Conservation (phyloP, 2,329 filamentous ascomycete species). For the Gnomoniopsis smithogilvyi region DNA sequence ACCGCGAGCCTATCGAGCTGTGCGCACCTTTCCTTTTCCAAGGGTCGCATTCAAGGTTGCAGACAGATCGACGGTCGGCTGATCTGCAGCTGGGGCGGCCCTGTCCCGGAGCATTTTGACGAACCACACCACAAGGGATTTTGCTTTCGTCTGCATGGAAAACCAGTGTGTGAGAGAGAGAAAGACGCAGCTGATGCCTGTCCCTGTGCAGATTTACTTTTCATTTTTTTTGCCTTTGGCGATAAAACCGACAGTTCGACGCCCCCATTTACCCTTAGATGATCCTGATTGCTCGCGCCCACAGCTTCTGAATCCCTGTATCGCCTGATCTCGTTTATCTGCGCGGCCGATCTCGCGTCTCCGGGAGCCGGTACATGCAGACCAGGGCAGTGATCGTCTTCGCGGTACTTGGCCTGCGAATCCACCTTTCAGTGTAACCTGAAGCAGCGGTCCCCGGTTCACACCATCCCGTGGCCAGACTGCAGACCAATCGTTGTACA, state of each 20-base stretch:
- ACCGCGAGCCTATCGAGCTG: constrained; percentile 9
- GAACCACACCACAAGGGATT: background rate
- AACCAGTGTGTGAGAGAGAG: background rate
- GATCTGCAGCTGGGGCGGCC: constrained; percentile 18
- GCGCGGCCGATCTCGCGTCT: constrained; percentile 7
- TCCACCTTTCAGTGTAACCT: constrained; percentile 13
- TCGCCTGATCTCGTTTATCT: background rate
- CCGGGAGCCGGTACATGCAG: constrained; percentile 5
- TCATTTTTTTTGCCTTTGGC: background rate
- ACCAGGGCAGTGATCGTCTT: background rate
- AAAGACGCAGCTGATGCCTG: constrained; percentile 13
- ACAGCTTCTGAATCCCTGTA: background rate
- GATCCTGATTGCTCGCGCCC: background rate
- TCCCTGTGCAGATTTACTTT: constrained; percentile 6
- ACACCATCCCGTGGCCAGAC: constrained; percentile 17
- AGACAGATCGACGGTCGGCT: constrained; percentile 20
- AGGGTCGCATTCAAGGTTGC: constrained; percentile 12
- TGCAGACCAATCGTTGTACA: constrained; percentile 20
- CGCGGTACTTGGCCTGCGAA: constrained; percentile 1
- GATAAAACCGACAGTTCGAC: background rate
- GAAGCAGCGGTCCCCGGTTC: constrained; percentile 14
- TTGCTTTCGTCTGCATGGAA: background rate
- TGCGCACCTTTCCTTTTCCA: constrained; percentile 13
- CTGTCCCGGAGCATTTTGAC: constrained; percentile 3
- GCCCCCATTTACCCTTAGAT: background rate